These are phyloP conservation scores for Fusarium avenaceum DNA, from an alignment of 2,329 filamentous ascomycete species.

Conservation along the genomic window DNA sequence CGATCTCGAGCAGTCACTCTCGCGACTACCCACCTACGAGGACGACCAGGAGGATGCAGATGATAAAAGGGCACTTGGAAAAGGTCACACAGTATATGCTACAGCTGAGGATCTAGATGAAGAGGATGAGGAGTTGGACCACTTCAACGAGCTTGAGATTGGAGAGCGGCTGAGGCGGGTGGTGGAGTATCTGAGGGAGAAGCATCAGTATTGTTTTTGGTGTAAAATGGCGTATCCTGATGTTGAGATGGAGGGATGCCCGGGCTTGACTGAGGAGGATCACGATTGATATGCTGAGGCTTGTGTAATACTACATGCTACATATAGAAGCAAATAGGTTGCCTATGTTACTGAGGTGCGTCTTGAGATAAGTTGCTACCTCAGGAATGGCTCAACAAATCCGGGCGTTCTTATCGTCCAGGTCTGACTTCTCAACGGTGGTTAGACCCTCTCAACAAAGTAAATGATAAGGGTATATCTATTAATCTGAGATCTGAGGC, in stretches of 20 bases:
- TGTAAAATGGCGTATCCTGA: constrained; percentile 89
- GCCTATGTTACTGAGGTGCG: not conserved
- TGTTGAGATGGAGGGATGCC: constrained; percentile 85
- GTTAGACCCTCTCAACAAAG: constrained; percentile 9
- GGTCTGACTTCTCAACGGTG: constrained; percentile 12
- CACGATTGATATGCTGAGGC: constrained; percentile 61
- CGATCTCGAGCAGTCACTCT: constrained; percentile 75
- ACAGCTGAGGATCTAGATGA: constrained; percentile 79
- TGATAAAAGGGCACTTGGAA: constrained; percentile 77
- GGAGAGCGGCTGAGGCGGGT: constrained; percentile 76
- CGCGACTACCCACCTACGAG: constrained; percentile 75
- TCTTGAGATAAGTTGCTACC: not conserved
- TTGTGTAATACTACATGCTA: not conserved
- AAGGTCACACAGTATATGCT: constrained; percentile 66
- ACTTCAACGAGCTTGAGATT: constrained; percentile 78
- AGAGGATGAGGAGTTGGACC: constrained; percentile 83
- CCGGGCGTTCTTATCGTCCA: not conserved
- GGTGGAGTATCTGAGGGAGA: constrained; percentile 76
- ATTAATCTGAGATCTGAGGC: too few relatives aligned
- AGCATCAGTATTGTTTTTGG: constrained; percentile 92
- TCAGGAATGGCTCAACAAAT: constrained; percentile 25
- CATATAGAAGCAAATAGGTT: not conserved
- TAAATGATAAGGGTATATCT: not conserved
- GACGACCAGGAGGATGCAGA: constrained; percentile 78
- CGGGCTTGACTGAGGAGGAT: constrained; percentile 88